These are phyloP conservation scores for Lactuca sativa DNA, from an alignment of 129 eudicot genomes.

Conservation along the genomic window DNA sequence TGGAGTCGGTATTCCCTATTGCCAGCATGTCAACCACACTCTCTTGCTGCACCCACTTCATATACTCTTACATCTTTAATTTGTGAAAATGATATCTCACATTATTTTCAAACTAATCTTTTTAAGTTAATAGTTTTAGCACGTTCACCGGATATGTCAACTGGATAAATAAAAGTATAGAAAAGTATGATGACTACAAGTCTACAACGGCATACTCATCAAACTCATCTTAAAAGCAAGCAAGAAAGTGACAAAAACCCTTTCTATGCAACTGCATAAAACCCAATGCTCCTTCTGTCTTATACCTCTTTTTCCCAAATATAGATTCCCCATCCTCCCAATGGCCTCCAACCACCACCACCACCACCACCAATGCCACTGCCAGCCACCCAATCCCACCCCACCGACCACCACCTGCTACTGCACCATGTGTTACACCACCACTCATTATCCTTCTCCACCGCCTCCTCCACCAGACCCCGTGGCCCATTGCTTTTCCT, in stretches of 20 bases:
- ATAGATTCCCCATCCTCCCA: conserved; percentile 23
- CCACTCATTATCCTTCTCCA: conserved; percentile 24
- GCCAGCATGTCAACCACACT: no score
- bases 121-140: no score
- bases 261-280: conserved; percentile 18
- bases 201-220: conserved; percentile 2
- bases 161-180: no score
- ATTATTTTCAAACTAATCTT: no score
- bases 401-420: conserved; percentile 44
- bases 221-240: conserved; percentile 5
- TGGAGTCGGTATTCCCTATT: no score
- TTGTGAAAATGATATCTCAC: no score
- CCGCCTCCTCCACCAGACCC: conserved; percentile 39
- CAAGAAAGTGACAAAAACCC: conserved; percentile 20
- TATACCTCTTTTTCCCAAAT: conserved; percentile 9
- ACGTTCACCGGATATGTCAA: no score
- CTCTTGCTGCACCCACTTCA: no score
- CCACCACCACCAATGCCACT: conserved; percentile 41
- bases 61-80: no score
- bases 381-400: conserved; percentile 20
- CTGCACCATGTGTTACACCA: conserved; percentile 39
- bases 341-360: conserved; percentile 54
- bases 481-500: conserved; percentile 35
- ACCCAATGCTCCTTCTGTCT: conserved; percentile 19
- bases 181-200: background rate